Base-by-base conservation (phyloP, 805 yeast genomes). In the Kregervanrija delftensis region DNA sequence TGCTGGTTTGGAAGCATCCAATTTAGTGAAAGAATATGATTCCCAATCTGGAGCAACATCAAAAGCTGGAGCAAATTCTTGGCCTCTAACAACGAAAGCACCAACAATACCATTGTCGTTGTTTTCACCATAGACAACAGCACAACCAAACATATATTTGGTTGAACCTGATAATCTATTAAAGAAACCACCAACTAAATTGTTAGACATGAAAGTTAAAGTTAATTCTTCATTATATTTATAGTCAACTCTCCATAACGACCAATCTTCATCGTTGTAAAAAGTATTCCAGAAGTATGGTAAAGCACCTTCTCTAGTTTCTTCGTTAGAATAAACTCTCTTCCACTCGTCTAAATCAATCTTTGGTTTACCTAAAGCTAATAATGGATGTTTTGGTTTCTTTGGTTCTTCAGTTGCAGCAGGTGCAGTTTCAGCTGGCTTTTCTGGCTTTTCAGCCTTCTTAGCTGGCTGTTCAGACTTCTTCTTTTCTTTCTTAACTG, bases 1-100 rank as follows among this genome's bases (percentile, higher is more conserved):
- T 65, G 79, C 93, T 56, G 77, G 79, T 57, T 79, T 78, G 60
- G 88, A 59, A 50, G 83, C 77, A 66, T 91, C 97, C 63, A 91
- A 76, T 75, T 86, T 82, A 65, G 79, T 72, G 85, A 78, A 88
- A 48, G 66, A 64, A 75, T 87, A 91, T 41, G 96, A 87, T 74
- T 91, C 98, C 95, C 96, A 89, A 74, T 93, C 99, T 69, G 99
- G 97, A 64, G 98, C 99, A 68, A 93, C 98, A 55, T 91, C 86
- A 64, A 91, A 88, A 52, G 96, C 99, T 68, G 97, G 96, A 46
- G 59, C 77, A 65, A 59, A 72, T 51, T 91, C 96, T 72, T 91
- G 87, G 61, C 99, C 99, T 76, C 98, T 89, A 64, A 91, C 83
- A 64, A 93, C 71, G 78, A 91, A 83, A 65, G 84, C 95, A 76